Evolutionary conservation across 108 stramenopile species (phyloP), one percentile per base, ranked within the genome.

Genomic region (Skeletonema menzelii): DNA sequence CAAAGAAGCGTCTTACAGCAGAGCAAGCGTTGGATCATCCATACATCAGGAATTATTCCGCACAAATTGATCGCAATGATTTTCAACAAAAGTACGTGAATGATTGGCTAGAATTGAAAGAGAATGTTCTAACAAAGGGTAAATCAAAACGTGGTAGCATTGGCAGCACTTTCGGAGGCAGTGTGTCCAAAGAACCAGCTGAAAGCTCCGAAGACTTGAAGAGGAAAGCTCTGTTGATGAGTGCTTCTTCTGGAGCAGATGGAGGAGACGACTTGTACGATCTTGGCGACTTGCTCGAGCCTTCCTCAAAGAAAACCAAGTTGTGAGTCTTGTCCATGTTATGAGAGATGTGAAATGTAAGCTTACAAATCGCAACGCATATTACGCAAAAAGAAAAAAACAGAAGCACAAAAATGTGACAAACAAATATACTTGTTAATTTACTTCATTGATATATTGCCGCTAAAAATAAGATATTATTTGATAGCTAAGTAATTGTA

Each of bases 31-130:
- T 95, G 62, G 76, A 80, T 20, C 90, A 92, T 71, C 77, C 81
- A 32, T 92, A 77, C 78, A 82, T 84, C 76, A 56, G 44, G 44
- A 72, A 67, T 40, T 67, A 84, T 60, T 47, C 60, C 3, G 56
- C 66, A 4, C 62, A 82, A 35, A 73, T 68, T 38, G 59, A 75
- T 70, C 69, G 79, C 17, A 42, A 71, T 56, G 65, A 79, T 57
- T 94, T 89, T 67, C 91, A 85, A 8, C 74, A 87, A 19, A 67
- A 69, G 5, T 94, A 76, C 67, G 90, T 90, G 20, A 69, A 80
- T 38, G 91, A 94, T 63, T 94, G 93, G 93, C 85, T 86, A 3
- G 35, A 74, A 40, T 59, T 94, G 65, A 94, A 91, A 59, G 77
- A 83, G 63, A 73, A 66, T 62, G 75, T 83, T 27, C 59, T 83